Evolutionary conservation across 2,329 filamentous ascomycete genomes (phyloP), one percentile per base, ranked within the genome.

Genomic region (Hypoxylon sp.): DNA sequence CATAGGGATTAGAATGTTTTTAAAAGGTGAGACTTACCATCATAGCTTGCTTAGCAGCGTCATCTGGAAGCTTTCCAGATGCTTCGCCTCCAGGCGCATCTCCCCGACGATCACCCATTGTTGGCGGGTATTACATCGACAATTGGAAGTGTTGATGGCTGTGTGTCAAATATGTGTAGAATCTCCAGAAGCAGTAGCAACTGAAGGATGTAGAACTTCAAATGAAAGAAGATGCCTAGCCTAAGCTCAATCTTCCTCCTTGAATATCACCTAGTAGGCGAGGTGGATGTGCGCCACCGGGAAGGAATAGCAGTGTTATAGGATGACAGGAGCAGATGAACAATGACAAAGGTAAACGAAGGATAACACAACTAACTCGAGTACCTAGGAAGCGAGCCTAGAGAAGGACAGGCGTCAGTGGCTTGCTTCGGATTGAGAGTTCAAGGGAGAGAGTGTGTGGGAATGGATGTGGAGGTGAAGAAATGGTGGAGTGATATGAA

Each of bases 1-100:
- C 13, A 44, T 19, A 8, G 17, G 39, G 8, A 44, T 22, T 10
- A 42, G 10, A 19, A 19, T 37, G 37, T 59, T 22, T 8, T 17
- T 13, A 17, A 9, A 14, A 4, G n/a, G 44, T 31, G 50, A 47
- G 46, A 57, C 66, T 66, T 60, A 59, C 66, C 66, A 66, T 69
- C 62, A 63, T 63, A 22, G 53, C 54, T 1, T 59, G 54, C 22
- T 47, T 35, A 11, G 5, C 35, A 3, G 47, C 53, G 10, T 46
- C 13, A 1, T 58, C 10, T 11, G 29, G 17, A 31, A 19, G 53
- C 60, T 46, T 31, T 29, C 19, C 44, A 33, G 26, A 35, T 17
- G 19, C 19, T 17, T 46, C 29, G 17, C 26, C 22, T 29, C 46
- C 22, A 24, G 60, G 33, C 35, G 9, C n/a, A 26, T 46, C 19